Evolutionary conservation across 345 rosid genomes (phyloP), one percentile per base, ranked within the genome.

Genomic region (Lepidium aucheri): DNA sequence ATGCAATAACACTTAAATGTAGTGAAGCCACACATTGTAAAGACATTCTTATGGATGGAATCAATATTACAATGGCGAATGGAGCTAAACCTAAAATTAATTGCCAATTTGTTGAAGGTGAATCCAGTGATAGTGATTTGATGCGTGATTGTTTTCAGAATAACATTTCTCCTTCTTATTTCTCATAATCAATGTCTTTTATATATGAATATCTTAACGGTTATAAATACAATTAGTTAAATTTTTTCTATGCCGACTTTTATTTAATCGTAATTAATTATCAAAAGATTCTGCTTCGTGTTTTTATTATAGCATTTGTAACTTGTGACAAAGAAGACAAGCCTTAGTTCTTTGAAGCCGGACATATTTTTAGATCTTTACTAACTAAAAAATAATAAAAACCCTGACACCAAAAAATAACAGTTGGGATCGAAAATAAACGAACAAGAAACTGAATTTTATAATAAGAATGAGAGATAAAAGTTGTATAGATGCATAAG

Each of bases 301-400:
- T n/a, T n/a, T n/a, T n/a, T n/a, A n/a, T n/a, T n/a, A 47, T 47
- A 46, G 4, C 67, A 20, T 36, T 3, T 63, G 50, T 47, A 64
- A 39, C 50, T 17, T 15, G 12, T 50, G 46, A 54, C 70, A 66
- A 67, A 22, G 40, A 46, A 36, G 64, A 45, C 34, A 14, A 63
- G 12, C n/a, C 9, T 68, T 24, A 56, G 75, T 70, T 70, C 63
- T 53, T 36, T 67, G 72, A 67, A 67, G 64, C 72, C 22, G 34
- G 64, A 55, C 71, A 46, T 45, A 7, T 41, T 22, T 35, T 35
- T 18, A 67, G 45, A 35, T 44, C 54, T 46, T 35, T 52, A 4
- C 18, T 5, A 66, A n/a, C 54, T 32, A 53, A 53, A 40, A 13
- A 47, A 17, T 46, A 12, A 12, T 67, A 22, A 6, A 15, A 0